phyloP scores from a whole-genome alignment of 2,329 filamentous ascomycete genomes.

The Plectosphaerella cucumerina region DNA sequence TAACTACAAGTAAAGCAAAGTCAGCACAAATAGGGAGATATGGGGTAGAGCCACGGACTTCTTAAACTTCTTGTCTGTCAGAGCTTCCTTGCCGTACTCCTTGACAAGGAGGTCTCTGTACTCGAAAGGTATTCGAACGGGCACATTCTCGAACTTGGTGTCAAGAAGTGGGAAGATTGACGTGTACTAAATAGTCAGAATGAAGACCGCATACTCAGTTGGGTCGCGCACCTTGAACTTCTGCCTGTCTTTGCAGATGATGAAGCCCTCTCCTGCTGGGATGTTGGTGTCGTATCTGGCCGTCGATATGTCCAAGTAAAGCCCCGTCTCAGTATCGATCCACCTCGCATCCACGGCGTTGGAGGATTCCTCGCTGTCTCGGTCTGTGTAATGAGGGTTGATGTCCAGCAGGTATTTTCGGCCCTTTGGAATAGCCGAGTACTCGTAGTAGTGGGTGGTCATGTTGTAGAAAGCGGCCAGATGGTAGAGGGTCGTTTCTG shows the following conservation, averaged over 20 bases:
- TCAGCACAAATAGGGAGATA: background rate
- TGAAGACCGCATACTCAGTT: slow-evolving; percentile 1
- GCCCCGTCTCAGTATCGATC: slow-evolving; percentile 41
- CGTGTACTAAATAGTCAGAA: slow-evolving; percentile 32
- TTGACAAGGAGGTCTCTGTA: slow-evolving; percentile 55
- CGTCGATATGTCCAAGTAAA: slow-evolving; percentile 49
- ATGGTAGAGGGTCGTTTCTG: slow-evolving; percentile 59
- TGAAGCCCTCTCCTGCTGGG: slow-evolving; percentile 35
- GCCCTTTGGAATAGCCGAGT: slow-evolving; percentile 29
- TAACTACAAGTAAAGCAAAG: slow-evolving; percentile 26
- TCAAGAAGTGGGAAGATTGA: slow-evolving; percentile 67
- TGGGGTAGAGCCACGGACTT: background rate
- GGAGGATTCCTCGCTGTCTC: slow-evolving; percentile 29
- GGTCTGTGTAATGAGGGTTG: slow-evolving; percentile 36
- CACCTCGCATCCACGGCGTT: slow-evolving; percentile 46
- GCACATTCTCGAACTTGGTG: slow-evolving; percentile 63
- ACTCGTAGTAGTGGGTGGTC: slow-evolving; percentile 40
- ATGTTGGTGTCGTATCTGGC: slow-evolving; percentile 44
- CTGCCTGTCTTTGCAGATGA: slow-evolving; percentile 48
- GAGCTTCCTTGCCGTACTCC: slow-evolving; percentile 51
- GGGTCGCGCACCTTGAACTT: slow-evolving; percentile 35
- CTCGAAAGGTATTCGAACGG: slow-evolving; percentile 61
- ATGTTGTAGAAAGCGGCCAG: slow-evolving; percentile 66
- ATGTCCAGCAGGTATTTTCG: slow-evolving; percentile 45
- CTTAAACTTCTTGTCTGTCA: slow-evolving; percentile 47